Evolutionary conservation across 352 stramenopile genomes (phyloP).

Genomic region (Plasmopara viticola): DNA sequence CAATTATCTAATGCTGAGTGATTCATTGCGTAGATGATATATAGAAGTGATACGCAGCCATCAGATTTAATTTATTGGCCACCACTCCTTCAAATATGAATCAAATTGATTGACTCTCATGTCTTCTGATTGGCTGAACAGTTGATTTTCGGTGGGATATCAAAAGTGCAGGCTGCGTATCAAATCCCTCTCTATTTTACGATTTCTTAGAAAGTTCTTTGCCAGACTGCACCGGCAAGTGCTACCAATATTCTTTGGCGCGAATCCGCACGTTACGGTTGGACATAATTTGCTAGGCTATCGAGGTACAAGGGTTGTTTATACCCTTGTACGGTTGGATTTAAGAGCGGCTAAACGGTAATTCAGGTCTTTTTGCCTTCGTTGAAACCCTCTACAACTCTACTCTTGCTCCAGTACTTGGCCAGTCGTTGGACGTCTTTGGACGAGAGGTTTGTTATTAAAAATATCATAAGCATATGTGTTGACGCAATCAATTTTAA

Average conservation of each 20-base stretch:
- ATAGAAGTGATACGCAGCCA: too few species aligned
- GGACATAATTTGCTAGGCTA: constrained; percentile 32
- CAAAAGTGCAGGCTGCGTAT: too few species aligned
- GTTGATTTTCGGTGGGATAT: too few species aligned
- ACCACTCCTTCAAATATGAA: too few species aligned
- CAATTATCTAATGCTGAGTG: too few species aligned
- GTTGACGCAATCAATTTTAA: neutral
- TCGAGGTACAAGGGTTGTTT: constrained; percentile 34
- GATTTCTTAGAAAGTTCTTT: constrained; percentile 51
- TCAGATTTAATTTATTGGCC: too few species aligned
- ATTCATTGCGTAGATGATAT: too few species aligned
- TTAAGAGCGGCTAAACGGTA: constrained; percentile 14
- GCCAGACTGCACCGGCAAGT: constrained; percentile 47
- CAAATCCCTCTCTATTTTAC: neutral
- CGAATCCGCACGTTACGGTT: constrained; percentile 36
- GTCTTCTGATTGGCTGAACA: too few species aligned
- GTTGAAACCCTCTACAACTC: constrained; percentile 48
- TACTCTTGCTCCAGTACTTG: constrained; percentile 61
- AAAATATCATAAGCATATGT: too few species aligned
- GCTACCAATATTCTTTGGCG: constrained; percentile 50
- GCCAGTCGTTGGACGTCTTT: constrained; percentile 65
- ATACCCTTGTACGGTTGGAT: neutral
- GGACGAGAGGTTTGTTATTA: constrained; percentile 53
- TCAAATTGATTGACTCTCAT: too few species aligned
- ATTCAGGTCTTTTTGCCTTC: constrained; percentile 42